phyloP scores from a whole-genome alignment of 331 rosid species.

The Spiraea crenata region DNA sequence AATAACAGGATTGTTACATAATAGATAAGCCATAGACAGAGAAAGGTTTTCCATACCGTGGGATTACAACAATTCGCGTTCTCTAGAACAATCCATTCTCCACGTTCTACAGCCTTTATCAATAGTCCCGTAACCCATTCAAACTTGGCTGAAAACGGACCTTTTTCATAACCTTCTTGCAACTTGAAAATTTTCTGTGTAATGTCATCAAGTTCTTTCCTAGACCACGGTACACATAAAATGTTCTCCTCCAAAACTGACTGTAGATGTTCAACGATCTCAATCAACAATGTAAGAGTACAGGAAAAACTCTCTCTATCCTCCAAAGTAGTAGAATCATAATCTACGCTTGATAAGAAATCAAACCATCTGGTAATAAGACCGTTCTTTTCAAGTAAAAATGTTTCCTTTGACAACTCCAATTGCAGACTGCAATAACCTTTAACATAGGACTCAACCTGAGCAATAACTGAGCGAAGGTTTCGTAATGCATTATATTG shows the following conservation, averaged over 20 bases:
- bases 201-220: slow-evolving; percentile 50
- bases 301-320: slow-evolving; percentile 40
- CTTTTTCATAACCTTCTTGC: slow-evolving; percentile 45
- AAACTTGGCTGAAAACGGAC: slow-evolving; percentile 59
- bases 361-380: slow-evolving; percentile 53
- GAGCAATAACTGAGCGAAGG: slow-evolving; percentile 50
- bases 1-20: slow-evolving; percentile 15
- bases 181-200: slow-evolving; percentile 51
- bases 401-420: slow-evolving; percentile 36
- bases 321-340: slow-evolving; percentile 38
- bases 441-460: slow-evolving; percentile 52
- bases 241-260: slow-evolving; percentile 28
- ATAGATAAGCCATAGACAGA: slow-evolving; percentile 3
- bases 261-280: slow-evolving; percentile 56
- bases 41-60: slow-evolving; percentile 52
- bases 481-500: slow-evolving; percentile 73
- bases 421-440: slow-evolving; percentile 51
- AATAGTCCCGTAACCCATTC: slow-evolving; percentile 84
- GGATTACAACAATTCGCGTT: slow-evolving; percentile 95
- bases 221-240: slow-evolving; percentile 38
- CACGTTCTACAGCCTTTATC: slow-evolving; percentile 82
- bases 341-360: slow-evolving; percentile 39
- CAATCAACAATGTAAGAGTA: slow-evolving; percentile 49
- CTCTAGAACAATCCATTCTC: slow-evolving; percentile 93
- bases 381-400: slow-evolving; percentile 32